Percentiles rank a stretch among this genome's conserved stretches.
Conservation (phyloP, 306 rosid genomes). For the Vigna trinervia region DNA sequence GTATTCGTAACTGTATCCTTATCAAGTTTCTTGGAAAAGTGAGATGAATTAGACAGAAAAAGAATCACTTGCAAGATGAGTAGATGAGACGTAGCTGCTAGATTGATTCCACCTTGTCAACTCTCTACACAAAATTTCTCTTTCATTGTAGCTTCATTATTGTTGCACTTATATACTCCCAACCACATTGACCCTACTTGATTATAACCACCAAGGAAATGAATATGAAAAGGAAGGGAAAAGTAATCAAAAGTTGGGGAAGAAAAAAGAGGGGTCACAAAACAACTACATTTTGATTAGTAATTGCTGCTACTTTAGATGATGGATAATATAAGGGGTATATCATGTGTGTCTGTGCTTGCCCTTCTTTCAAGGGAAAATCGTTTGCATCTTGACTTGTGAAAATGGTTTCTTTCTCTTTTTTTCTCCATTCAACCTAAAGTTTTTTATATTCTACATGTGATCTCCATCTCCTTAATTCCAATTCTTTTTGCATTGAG, state of each 20-base stretch:
- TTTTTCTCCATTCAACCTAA: conserved; percentile 53
- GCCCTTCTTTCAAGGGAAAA: conserved; percentile 64
- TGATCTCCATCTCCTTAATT: conserved; percentile 54
- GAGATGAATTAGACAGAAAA: conserved; percentile 36
- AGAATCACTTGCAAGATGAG: conserved; percentile 46
- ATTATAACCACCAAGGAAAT: conserved; percentile 60
- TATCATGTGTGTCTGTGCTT: conserved; percentile 73
- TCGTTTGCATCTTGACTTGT: conserved; percentile 67
- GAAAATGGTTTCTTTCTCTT: conserved; percentile 44
- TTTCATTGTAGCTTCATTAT: conserved; percentile 60
- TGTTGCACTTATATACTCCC: conserved; percentile 65
- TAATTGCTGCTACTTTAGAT: conserved; percentile 14
- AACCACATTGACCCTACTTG: conserved; percentile 59
- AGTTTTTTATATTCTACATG: conserved; percentile 60
- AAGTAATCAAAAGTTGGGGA: conserved; percentile 43
- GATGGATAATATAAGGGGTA: conserved; percentile 14
- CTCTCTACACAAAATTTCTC: conserved; percentile 50
- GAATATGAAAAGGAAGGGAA: conserved; percentile 42
- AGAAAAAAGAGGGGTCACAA: conserved; percentile 26
- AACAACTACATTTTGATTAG: conserved; percentile 42
- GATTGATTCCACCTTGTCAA: conserved; percentile 57
- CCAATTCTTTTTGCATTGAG: conserved; percentile 49
- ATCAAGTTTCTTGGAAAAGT: conserved; percentile 48
- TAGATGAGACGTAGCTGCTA: conserved; percentile 61
- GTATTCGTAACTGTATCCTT: neutral